Evolutionary conservation across 306 rosid genomes (phyloP).

Genomic region (Cajanus cajan): DNA sequence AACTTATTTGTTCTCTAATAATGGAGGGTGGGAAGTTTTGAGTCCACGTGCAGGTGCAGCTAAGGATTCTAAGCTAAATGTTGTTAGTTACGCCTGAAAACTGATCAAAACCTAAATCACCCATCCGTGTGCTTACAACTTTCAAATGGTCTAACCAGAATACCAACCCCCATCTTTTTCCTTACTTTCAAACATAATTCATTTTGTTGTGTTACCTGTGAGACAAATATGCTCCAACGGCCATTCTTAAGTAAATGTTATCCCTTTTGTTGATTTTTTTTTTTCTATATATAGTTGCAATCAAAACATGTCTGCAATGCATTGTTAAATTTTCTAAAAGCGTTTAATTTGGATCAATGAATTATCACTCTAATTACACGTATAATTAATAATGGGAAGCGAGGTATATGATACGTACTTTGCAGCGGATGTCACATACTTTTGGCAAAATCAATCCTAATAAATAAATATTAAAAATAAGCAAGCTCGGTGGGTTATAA

Average conservation of each 20-base stretch:
- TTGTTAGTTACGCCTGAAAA: conserved; percentile 37
- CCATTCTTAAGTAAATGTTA: not conserved
- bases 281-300: too few species aligned
- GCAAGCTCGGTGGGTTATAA: conserved; percentile 75
- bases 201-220: not conserved
- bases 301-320: not conserved
- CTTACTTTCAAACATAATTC: not conserved
- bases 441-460: not conserved
- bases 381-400: not conserved
- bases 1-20: not conserved
- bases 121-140: not conserved
- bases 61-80: conserved; percentile 32
- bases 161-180: conserved; percentile 27
- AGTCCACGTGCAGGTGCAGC: conserved; percentile 25
- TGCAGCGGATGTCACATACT: conserved; percentile 7
- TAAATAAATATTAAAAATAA: conserved; percentile 25
- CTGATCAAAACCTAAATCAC: conserved; percentile 29
- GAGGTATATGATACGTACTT: conserved; percentile 19
- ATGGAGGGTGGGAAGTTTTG: not conserved
- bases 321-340: not conserved
- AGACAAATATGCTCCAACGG: not conserved
- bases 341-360: not conserved
- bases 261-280: too few species aligned
- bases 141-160: conserved; percentile 28
- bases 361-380: not conserved